Evolutionary conservation across 2,329 filamentous ascomycete genomes (phyloP).

Genomic region (Botrytis deweyae): DNA sequence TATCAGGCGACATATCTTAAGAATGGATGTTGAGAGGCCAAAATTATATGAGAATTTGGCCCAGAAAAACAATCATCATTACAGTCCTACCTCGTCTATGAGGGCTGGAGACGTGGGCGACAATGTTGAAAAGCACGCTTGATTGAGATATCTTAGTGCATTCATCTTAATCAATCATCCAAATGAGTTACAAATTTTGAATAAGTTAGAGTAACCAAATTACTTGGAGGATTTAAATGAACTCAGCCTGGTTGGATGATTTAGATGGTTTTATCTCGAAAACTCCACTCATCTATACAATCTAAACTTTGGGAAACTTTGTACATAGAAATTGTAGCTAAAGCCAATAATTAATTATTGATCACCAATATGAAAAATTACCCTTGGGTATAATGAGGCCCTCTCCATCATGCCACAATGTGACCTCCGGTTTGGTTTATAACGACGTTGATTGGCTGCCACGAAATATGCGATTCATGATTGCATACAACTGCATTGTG

Average conservation of each 20-base stretch:
- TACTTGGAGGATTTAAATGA: not conserved
- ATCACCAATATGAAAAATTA: not conserved
- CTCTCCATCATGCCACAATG: not conserved
- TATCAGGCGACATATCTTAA: conserved; percentile 12
- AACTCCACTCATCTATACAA: not conserved
- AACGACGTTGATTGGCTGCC: not conserved
- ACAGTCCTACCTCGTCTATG: not conserved
- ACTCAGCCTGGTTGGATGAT: not conserved
- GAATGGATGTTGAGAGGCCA: conserved; percentile 7
- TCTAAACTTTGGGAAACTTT: not conserved
- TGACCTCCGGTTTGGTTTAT: not conserved
- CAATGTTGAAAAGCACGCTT: not conserved
- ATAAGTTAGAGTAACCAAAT: not conserved
- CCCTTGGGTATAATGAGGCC: too few species aligned
- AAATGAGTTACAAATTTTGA: not conserved
- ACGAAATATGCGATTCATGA: not conserved
- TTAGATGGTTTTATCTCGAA: not conserved
- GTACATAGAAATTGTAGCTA: not conserved
- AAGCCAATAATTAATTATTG: not conserved
- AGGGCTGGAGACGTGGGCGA: not conserved
- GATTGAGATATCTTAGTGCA: not conserved
- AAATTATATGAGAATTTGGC: not conserved
- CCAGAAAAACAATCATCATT: not conserved
- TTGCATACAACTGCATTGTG: not conserved
- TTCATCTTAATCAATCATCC: not conserved